Evolutionary conservation across 2,329 filamentous ascomycete species (phyloP).

Genomic region (Tolypocladium pustulatum): DNA sequence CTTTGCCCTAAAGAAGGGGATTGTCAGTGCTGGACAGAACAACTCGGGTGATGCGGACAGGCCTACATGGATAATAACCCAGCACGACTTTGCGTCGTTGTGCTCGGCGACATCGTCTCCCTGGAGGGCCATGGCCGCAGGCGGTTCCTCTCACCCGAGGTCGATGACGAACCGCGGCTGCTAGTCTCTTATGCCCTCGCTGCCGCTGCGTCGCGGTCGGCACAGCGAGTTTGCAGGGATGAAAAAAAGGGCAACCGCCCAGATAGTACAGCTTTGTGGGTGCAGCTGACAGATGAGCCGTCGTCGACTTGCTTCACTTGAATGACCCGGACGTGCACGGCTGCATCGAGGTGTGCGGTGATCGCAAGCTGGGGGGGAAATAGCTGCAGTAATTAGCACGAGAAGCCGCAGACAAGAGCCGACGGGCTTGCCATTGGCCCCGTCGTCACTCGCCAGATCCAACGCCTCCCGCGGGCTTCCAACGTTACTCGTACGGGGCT

Average conservation of each 20-base stretch:
- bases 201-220: not conserved
- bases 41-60: rapidly evolving
- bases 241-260: too few relatives aligned
- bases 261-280: too few relatives aligned
- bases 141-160: not conserved
- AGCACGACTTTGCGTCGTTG: constrained; percentile 73
- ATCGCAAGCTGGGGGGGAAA: too few relatives aligned
- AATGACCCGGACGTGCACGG: not conserved
- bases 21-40: not conserved
- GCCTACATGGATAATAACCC: constrained; percentile 74
- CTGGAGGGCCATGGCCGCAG: constrained; percentile 30
- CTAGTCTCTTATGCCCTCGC: not conserved
- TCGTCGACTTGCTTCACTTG: not conserved
- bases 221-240: not conserved
- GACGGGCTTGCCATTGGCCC: not conserved
- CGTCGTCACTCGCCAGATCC: not conserved
- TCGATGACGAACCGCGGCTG: not conserved
- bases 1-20: constrained; percentile 45
- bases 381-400: too few relatives aligned
- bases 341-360: not conserved
- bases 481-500: not conserved
- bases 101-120: constrained; percentile 55
- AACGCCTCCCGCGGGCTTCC: not conserved
- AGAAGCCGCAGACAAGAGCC: not conserved
- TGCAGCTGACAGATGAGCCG: not conserved